Conservation (phyloP, 1,284 basidiomycete genomes). For the Heterobasidion irregulare region DNA sequence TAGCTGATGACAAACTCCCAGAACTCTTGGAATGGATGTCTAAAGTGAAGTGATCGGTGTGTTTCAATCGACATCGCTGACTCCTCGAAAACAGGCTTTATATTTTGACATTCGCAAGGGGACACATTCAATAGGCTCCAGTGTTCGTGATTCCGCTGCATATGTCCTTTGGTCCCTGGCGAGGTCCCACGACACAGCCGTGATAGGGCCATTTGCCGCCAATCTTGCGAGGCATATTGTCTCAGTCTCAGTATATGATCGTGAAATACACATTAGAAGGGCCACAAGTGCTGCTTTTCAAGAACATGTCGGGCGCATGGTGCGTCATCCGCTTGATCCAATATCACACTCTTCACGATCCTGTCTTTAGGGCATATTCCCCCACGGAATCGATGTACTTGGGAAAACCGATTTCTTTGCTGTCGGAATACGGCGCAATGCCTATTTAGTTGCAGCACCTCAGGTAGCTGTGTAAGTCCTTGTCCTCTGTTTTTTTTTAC, state of each 20-base stretch:
- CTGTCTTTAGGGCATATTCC: constrained; percentile 65
- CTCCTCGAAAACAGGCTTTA: constrained; percentile 53
- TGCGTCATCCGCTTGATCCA: constrained; percentile 28
- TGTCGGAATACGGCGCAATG: constrained; percentile 78
- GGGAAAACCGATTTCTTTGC: constrained; percentile 93
- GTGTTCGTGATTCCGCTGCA: constrained; percentile 89
- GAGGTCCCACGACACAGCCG: constrained; percentile 56
- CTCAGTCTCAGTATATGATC: constrained; percentile 80
- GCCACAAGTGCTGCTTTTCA: constrained; percentile 98
- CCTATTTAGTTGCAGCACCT: constrained; percentile 79
- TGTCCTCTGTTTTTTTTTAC: not conserved
- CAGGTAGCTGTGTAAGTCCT: constrained; percentile 73
- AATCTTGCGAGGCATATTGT: constrained; percentile 67
- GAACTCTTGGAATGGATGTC: constrained; percentile 71
- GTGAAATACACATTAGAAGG: constrained; percentile 92
- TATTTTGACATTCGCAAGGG: constrained; percentile 91
- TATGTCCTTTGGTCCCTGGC: constrained; percentile 96
- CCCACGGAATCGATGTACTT: constrained; percentile 91
- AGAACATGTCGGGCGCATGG: constrained; percentile 91
- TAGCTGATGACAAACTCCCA: constrained; percentile 48
- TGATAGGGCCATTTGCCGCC: constrained; percentile 56
- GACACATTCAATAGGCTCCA: constrained; percentile 88
- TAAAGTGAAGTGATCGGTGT: constrained; percentile 42
- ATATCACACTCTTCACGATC: constrained; percentile 8
- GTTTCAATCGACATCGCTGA: constrained; percentile 8